Base-by-base conservation (phyloP, 2,329 filamentous ascomycete genomes). In the Colletotrichum sp. region DNA sequence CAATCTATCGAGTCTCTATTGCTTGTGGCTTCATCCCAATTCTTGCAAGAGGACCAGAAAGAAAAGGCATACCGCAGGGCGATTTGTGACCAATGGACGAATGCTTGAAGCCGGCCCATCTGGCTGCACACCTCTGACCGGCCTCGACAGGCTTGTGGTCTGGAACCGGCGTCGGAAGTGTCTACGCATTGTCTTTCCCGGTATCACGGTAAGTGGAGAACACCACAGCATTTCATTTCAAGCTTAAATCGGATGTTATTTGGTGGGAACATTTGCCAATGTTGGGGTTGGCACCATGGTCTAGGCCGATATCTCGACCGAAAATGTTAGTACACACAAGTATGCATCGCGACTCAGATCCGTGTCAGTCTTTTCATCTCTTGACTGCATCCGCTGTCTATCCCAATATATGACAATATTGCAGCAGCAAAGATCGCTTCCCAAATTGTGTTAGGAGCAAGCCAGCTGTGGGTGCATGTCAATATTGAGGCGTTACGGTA, bases 1-100 rank as follows among this genome's bases (percentile, higher is more conserved):
- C 0, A n/a, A 0, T 0, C 8, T 18, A 1, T 44, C 39, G 39
- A 44, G 39, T 0, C 1, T 1, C 39, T 10, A 44, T 0, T 10
- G 16, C 39, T 7, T n/a, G 0, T 44, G 39, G 1, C 39, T 44
- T 44, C 16, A n/a, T 44, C 39, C 2, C 26, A n/a, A n/a, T n/a
- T n/a, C n/a, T n/a, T n/a, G n/a, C n/a, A n/a, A n/a, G n/a, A n/a
- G n/a, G n/a, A n/a, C n/a, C n/a, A n/a, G 30, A 32, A 32, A 32
- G 30, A 32, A 9, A 44, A 44, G 2, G 39, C 4, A 39, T 8
- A 18, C 0, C 8, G 15, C 0, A 39, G 36, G 36, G 34, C 1
- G 34, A 1, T 36, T 36, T 36, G 34, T n/a, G n/a, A n/a, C n/a
- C n/a, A n/a, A n/a, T n/a, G n/a, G n/a, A n/a, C n/a, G n/a, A n/a